Evolutionary conservation across 2,329 filamentous ascomycete genomes (phyloP).

Genomic region (Karstenula rhodostoma): DNA sequence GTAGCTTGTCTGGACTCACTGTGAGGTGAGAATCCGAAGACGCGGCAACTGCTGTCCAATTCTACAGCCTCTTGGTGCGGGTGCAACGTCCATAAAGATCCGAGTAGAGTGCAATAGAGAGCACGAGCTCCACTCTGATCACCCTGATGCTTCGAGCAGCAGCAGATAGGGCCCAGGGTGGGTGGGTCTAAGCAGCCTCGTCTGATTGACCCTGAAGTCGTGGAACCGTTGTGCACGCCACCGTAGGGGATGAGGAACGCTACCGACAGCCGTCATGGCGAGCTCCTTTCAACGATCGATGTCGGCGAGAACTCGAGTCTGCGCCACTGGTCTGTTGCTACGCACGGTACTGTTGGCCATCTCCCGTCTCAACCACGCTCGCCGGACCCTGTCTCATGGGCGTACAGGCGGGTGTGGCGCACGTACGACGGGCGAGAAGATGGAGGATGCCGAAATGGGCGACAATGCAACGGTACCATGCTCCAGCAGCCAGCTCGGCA

Average conservation of each 20-base stretch:
- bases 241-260: background rate
- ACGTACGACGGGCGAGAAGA: background rate
- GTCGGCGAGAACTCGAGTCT: too few relatives aligned
- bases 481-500: background rate
- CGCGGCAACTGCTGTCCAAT: background rate
- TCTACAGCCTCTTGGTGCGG: background rate
- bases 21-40: background rate
- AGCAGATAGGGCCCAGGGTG: background rate
- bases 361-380: background rate
- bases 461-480: background rate
- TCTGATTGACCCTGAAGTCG: background rate
- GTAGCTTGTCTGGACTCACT: background rate
- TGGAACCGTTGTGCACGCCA: constrained; percentile 14
- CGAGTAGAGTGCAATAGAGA: background rate
- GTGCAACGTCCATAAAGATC: background rate
- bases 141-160: background rate
- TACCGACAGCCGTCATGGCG: too few relatives aligned
- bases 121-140: background rate
- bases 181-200: constrained; percentile 9
- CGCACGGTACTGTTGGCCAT: too few relatives aligned
- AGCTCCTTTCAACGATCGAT: too few relatives aligned
- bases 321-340: too few relatives aligned
- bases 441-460: background rate
- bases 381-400: background rate
- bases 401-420: background rate